Evolutionary conservation across 1,284 basidiomycete genomes (phyloP).

Genomic region (Sanghuangporus weigelae): DNA sequence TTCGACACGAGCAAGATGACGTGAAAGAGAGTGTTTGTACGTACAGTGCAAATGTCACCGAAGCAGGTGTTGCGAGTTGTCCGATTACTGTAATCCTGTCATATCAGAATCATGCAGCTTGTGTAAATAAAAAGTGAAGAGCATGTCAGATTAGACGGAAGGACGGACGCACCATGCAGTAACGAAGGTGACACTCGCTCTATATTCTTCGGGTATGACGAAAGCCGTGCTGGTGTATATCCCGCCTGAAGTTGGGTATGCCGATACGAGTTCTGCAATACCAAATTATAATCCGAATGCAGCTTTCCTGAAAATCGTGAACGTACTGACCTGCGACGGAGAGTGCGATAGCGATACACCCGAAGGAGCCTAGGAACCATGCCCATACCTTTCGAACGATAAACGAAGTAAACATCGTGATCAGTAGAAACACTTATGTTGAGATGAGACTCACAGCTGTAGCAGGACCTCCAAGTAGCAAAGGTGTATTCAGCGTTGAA

Average conservation of each 20-base stretch:
- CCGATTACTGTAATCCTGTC: constrained; percentile 22
- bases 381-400: constrained; percentile 14
- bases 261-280: constrained; percentile 20
- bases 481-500: constrained; percentile 20
- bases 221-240: constrained; percentile 20
- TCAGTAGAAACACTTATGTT: too few species aligned
- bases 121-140: background rate
- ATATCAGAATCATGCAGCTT: background rate
- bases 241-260: constrained; percentile 21
- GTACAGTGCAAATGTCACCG: constrained; percentile 22
- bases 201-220: constrained; percentile 17
- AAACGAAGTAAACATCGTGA: background rate
- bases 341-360: constrained; percentile 19
- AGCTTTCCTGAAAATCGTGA: background rate
- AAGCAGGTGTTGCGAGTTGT: constrained; percentile 22
- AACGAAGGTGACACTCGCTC: constrained; percentile 18
- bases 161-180: constrained; percentile 17
- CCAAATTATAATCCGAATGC: background rate
- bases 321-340: constrained; percentile 18
- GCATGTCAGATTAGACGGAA: background rate
- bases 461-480: constrained; percentile 20
- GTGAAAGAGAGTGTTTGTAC: background rate
- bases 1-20: too few species aligned
- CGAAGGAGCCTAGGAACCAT: constrained; percentile 21
- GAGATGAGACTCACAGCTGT: constrained; percentile 9